Base-by-base conservation (phyloP, 371 early-diverging fungal genomes). In the Mortierella sp. region DNA sequence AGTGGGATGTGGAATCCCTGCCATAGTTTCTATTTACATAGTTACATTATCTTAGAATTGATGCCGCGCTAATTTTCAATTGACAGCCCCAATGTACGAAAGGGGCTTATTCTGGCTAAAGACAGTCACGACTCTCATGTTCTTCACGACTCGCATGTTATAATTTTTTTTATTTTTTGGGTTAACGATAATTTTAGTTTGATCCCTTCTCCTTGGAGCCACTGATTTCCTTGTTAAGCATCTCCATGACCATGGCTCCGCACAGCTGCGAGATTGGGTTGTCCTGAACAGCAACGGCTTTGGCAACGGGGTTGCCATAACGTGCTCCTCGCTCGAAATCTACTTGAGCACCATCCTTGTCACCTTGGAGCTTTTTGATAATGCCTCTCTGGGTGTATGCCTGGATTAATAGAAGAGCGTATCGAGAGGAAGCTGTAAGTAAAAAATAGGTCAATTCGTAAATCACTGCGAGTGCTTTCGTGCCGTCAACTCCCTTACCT, bases 191-290 rank as follows among this genome's bases (percentile, higher is more conserved):
- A 40, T 40, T 13, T 47, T 47, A 13, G 47, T 6, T 19, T 6
- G 40, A 37, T 9, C 10, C 13, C 5, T 35, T 51, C 49, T 66
- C 42, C 61, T 76, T 71, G 64, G 51, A 34, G 23, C 66, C 69
- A 15, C 74, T 64, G 54, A 85, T 67, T 78, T 89, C 87, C 9
- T 85, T 83, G 26, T 83, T 83, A 86, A 94, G 91, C 58, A 90
- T 89, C 65, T 94, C 90, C 75, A 89, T 84, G 70, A 94, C 88
- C 60, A 93, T 89, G 35, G 90, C 91, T 54, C 91, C 90, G 67
- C 94, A 97, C 88, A 97, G 87, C 67, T 96, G 95, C 5, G 96
- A 96, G 84, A 94, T 95, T 2, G 96, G 97, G 73, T 97, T 97
- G 68, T 95, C 94, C 65, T 88, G 85, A 0, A 95, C 92, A 29